Conservation (phyloP, 140 eudicot species). For the Cichorium intybus region DNA sequence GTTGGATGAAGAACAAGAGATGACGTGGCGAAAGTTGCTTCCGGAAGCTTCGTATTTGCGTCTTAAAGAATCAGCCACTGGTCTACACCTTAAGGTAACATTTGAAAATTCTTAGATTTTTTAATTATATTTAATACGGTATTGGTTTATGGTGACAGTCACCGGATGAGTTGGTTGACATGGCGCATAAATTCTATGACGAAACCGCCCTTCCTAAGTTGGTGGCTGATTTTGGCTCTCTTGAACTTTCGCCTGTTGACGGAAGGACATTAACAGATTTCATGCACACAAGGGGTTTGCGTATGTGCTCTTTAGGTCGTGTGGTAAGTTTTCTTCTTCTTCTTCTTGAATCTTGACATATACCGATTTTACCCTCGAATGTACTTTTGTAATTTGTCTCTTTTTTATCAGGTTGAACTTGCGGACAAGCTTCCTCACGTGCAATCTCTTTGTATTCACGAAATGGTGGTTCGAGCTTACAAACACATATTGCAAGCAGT, state of each 20-base stretch:
- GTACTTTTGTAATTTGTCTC: background rate
- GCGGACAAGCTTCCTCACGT: conserved; percentile 97
- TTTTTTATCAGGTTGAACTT: conserved; percentile 68
- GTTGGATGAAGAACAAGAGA: conserved; percentile 64
- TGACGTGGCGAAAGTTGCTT: conserved; percentile 60
- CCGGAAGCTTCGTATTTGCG: conserved; percentile 82
- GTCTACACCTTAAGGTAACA: conserved; percentile 74
- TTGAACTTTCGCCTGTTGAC: conserved; percentile 97
- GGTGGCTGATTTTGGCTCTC: conserved; percentile 99
- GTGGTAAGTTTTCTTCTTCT: conserved; percentile 52
- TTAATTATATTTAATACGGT: background rate
- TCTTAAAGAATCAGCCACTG: conserved; percentile 93
- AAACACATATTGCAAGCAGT: conserved; percentile 91
- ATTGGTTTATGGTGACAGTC: conserved; percentile 47
- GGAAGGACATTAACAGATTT: conserved; percentile 92
- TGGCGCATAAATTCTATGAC: conserved; percentile 83
- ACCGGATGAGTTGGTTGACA: conserved; percentile 80
- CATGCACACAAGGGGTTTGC: conserved; percentile 96
- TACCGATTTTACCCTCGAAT: background rate
- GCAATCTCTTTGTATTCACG: conserved; percentile 85
- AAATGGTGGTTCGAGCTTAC: conserved; percentile 93
- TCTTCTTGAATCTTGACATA: background rate
- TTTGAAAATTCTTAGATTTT: background rate
- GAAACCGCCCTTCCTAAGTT: conserved; percentile 92
- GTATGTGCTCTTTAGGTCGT: conserved; percentile 84